Percentiles rank a stretch among this genome's conserved stretches.
Evolutionary conservation across 495 filamentous ascomycete species (phyloP).

Genomic region (Hypoxylon crocopeplum): DNA sequence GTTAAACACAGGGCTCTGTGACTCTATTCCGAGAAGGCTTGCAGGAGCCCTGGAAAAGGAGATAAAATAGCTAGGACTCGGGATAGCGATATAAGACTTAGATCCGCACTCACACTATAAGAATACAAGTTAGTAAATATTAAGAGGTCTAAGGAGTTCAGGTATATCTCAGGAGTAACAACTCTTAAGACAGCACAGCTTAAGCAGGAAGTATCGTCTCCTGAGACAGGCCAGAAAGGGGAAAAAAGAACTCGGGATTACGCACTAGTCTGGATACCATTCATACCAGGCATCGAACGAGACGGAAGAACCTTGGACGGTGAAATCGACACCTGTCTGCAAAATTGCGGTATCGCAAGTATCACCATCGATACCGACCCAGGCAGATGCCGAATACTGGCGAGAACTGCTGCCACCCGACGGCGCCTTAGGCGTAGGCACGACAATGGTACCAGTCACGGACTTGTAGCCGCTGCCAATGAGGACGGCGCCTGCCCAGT

Average conservation of each 20-base stretch:
- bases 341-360: constrained; percentile 64
- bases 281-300: constrained; percentile 68
- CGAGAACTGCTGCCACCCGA: constrained; percentile 47
- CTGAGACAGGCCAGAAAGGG: no score
- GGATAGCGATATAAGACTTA: not conserved
- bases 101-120: not conserved
- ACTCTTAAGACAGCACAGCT: no score
- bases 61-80: no score
- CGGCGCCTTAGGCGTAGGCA: constrained; percentile 58
- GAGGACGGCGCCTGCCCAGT: constrained; percentile 66
- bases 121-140: constrained; percentile 66
- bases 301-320: constrained; percentile 43
- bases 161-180: no score
- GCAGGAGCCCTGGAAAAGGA: no score
- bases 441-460: constrained; percentile 62
- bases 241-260: no score
- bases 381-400: constrained; percentile 62
- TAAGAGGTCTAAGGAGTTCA: no score
- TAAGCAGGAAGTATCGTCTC: no score
- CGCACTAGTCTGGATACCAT: constrained; percentile 68
- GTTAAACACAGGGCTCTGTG: no score
- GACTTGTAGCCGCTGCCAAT: constrained; percentile 57
- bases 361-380: constrained; percentile 69
- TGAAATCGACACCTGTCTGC: constrained; percentile 68
- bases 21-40: no score